phyloP scores from a whole-genome alignment of 495 filamentous ascomycete genomes.

The Parmelia sp. region DNA sequence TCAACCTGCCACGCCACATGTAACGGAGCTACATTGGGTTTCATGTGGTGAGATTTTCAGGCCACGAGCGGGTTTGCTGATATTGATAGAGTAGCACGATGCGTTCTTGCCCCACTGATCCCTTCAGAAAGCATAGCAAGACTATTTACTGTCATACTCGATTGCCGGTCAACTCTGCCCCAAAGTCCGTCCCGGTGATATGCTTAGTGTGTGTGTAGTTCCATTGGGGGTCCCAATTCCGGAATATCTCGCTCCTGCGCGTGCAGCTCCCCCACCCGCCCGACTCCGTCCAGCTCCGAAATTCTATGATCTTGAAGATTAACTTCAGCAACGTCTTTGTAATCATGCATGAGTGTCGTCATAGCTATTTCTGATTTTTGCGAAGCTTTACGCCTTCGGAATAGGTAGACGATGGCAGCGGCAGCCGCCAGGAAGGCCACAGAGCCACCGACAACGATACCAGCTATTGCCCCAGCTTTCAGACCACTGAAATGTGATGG shows the following conservation, averaged over 20 bases:
- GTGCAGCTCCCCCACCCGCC: not conserved
- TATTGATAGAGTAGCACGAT: too few relatives aligned
- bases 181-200: not conserved
- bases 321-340: not conserved
- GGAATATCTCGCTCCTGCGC: not conserved
- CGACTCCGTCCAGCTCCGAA: not conserved
- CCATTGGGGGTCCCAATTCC: not conserved
- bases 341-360: not conserved
- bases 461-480: slow-evolving; percentile 18
- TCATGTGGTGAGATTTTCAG: too few relatives aligned
- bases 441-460: slow-evolving; percentile 15
- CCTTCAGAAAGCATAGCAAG: not conserved
- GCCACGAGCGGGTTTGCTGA: too few relatives aligned
- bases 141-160: not conserved
- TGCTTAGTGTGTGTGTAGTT: not conserved
- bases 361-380: not conserved
- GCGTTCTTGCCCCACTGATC: too few relatives aligned
- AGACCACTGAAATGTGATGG: not conserved
- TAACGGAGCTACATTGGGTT: too few relatives aligned
- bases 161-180: not conserved
- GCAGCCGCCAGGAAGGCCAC: not conserved
- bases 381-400: not conserved
- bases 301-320: not conserved
- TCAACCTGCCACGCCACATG: too few relatives aligned
- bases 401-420: not conserved